Evolutionary conservation across 2,329 filamentous ascomycete species (phyloP).

Genomic region (Amphichorda felina): DNA sequence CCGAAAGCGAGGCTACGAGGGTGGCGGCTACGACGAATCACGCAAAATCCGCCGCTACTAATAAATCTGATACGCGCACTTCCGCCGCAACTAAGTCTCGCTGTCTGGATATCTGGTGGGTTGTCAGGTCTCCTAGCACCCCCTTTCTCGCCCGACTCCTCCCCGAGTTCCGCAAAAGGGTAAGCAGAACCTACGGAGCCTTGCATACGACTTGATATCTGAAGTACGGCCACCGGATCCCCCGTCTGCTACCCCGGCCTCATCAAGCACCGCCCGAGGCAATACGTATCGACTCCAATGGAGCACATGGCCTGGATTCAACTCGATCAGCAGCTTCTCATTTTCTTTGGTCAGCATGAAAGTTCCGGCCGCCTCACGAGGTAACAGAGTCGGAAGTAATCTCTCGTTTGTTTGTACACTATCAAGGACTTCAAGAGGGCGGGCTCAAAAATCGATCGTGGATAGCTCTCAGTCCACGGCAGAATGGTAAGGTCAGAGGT

Average conservation of each 20-base stretch:
- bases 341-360: too few species aligned
- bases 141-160: not conserved
- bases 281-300: too few species aligned
- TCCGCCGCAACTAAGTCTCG: not conserved
- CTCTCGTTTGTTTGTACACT: not conserved
- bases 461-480: not conserved
- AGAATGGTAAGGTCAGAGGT: slow-evolving; percentile 3
- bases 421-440: not conserved
- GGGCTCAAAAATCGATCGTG: not conserved
- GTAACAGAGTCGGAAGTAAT: too few species aligned
- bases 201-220: too few species aligned
- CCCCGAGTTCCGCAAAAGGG: slow-evolving; percentile 1
- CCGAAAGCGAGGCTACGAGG: slow-evolving; percentile 63
- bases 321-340: too few species aligned
- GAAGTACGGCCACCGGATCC: too few species aligned
- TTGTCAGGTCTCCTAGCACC: not conserved
- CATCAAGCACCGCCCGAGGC: too few species aligned
- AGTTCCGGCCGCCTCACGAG: too few species aligned
- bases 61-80: slow-evolving; percentile 5
- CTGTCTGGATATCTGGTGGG: slow-evolving; percentile 2
- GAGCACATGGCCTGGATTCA: too few species aligned
- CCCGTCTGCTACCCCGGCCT: too few species aligned
- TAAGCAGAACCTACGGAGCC: too few species aligned
- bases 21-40: slow-evolving; percentile 69
- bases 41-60: slow-evolving; percentile 55